A percentile compares a stretch with the other conserved stretches of the same genome.
These are phyloP conservation scores for Alternaria angustiovoidea DNA, from an alignment of 2,329 filamentous ascomycete species.

Conservation along the genomic window DNA sequence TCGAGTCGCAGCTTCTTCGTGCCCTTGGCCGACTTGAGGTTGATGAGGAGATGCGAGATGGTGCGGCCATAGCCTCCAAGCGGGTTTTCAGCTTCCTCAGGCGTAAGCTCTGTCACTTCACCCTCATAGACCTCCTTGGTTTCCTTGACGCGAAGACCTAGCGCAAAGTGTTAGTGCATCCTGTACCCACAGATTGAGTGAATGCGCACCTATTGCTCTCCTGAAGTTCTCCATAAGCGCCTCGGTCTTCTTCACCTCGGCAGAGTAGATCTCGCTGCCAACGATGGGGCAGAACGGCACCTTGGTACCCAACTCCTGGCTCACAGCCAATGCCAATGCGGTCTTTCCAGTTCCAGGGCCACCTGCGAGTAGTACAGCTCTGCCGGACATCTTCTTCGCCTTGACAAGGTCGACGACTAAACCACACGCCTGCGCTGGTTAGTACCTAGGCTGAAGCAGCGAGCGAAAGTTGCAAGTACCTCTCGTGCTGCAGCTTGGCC, in stretches of 20 bases:
- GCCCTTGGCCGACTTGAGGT: constrained; percentile 91
- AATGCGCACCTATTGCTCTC: constrained; percentile 79
- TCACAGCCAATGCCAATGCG: constrained; percentile 91
- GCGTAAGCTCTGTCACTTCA: constrained; percentile 96
- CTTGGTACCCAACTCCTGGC: constrained; percentile 96
- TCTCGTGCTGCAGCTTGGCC: constrained; percentile 89
- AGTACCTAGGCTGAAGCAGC: constrained; percentile 9
- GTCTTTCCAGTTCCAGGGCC: constrained; percentile 96
- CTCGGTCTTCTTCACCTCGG: constrained; percentile 99
- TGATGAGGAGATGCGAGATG: constrained; percentile 93
- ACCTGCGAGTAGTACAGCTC: constrained; percentile 90
- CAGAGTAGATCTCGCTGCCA: constrained; percentile 96
- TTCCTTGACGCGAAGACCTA: constrained; percentile 88
- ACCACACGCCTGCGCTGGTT: constrained; percentile 76
- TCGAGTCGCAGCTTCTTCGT: constrained; percentile 98
- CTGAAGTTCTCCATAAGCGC: constrained; percentile 99
- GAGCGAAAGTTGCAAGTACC: constrained; percentile 59
- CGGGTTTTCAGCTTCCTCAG: constrained; percentile 97
- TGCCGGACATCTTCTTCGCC: constrained; percentile 96
- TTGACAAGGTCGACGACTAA: constrained; percentile 95
- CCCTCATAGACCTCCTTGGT: constrained; percentile 99
- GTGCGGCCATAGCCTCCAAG: constrained; percentile 96
- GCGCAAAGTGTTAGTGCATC: constrained; percentile 9
- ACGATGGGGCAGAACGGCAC: constrained; percentile 99
- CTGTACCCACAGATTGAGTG: not conserved